Evolutionary conservation across 2,329 filamentous ascomycete species (phyloP).

Genomic region (Laburnicola sp.): DNA sequence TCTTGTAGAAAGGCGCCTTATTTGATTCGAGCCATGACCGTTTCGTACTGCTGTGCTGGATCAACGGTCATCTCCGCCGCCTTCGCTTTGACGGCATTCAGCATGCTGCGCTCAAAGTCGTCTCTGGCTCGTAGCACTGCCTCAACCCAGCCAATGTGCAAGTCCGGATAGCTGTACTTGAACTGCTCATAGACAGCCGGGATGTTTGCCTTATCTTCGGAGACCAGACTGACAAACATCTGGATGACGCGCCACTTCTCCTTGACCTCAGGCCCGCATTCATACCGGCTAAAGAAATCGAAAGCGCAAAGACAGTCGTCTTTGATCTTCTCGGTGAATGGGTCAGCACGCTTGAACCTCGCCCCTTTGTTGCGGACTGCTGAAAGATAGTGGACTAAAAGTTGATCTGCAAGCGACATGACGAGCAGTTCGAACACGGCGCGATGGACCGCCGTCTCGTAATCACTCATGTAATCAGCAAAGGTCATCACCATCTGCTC

Average conservation of each 20-base stretch:
- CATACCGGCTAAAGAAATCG: constrained; percentile 73
- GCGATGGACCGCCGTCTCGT: constrained; percentile 79
- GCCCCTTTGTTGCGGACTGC: constrained; percentile 86
- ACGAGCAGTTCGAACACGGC: constrained; percentile 88
- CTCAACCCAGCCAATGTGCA: constrained; percentile 95
- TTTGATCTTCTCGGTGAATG: constrained; percentile 89
- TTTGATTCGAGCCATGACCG: constrained; percentile 92
- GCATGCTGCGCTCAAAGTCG: constrained; percentile 89
- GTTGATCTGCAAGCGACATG: constrained; percentile 89
- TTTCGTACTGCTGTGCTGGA: constrained; percentile 73
- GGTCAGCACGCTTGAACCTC: constrained; percentile 83
- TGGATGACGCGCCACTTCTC: constrained; percentile 91
- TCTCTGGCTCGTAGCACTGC: constrained; percentile 82
- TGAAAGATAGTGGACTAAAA: constrained; percentile 82
- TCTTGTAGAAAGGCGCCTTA: constrained; percentile 42
- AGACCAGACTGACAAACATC: constrained; percentile 76
- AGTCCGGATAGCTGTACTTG: constrained; percentile 87
- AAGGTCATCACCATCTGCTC: constrained; percentile 93
- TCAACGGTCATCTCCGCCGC: constrained; percentile 84
- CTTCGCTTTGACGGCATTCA: constrained; percentile 82
- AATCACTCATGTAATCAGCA: constrained; percentile 91
- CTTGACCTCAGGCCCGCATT: constrained; percentile 68
- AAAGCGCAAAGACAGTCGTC: constrained; percentile 91
- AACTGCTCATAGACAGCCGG: constrained; percentile 80
- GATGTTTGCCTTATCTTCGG: constrained; percentile 71